Evolutionary conservation across 805 yeast species (phyloP).

Genomic region (Wickerhamomyces sydowiorum): DNA sequence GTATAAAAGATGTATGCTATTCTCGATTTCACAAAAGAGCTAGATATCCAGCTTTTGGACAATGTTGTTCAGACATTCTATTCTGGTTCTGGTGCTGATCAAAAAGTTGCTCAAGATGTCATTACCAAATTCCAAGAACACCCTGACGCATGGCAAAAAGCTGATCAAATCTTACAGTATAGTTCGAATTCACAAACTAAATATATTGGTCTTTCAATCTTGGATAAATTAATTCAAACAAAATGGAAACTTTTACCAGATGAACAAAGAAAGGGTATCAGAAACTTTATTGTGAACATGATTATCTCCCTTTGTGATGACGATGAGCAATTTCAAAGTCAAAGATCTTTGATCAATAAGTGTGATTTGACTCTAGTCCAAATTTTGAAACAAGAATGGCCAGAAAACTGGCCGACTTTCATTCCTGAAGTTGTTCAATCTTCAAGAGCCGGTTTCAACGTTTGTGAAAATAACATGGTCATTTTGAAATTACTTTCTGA

Average conservation of each 20-base stretch:
- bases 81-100: constrained; percentile 63
- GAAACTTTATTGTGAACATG: constrained; percentile 92
- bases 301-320: constrained; percentile 86
- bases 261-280: constrained; percentile 85
- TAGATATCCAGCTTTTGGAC: constrained; percentile 77
- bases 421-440: constrained; percentile 88
- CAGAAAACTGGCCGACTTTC: constrained; percentile 96
- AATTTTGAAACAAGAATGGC: constrained; percentile 98
- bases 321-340: constrained; percentile 61
- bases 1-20: constrained; percentile 64
- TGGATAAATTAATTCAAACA: constrained; percentile 84
- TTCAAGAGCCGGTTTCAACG: constrained; percentile 79
- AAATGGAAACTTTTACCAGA: constrained; percentile 92
- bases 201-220: constrained; percentile 83
- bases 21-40: constrained; percentile 78
- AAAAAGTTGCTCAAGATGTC: constrained; percentile 63
- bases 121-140: constrained; percentile 84
- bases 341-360: constrained; percentile 83
- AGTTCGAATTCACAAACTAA: constrained; percentile 82
- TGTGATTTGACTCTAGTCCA: constrained; percentile 92
- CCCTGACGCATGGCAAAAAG: constrained; percentile 93
- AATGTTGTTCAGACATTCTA: constrained; percentile 81
- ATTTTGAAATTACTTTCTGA: constrained; percentile 85
- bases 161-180: constrained; percentile 79
- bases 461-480: constrained; percentile 96